Evolutionary conservation across 2,329 filamentous ascomycete species (phyloP).

Genomic region (Arthrobotrys conoides): DNA sequence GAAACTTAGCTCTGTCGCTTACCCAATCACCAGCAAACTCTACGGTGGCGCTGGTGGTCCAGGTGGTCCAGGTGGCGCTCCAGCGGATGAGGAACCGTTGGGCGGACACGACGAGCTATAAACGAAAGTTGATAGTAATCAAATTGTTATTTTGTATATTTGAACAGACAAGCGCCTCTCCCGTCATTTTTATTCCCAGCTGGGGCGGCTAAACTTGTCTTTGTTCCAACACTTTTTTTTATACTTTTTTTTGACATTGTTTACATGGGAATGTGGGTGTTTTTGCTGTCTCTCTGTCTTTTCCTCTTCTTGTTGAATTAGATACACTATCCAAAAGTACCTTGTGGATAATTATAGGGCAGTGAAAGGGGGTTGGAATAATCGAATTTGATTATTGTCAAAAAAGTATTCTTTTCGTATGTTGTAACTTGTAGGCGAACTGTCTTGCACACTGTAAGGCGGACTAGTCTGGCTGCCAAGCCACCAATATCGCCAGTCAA

Average conservation of each 20-base stretch:
- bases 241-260: conserved; percentile 26
- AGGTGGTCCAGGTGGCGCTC: conserved; percentile 73
- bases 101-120: conserved; percentile 83
- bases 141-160: conserved; percentile 57
- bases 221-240: conserved; percentile 21
- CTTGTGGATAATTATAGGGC: conserved; percentile 29
- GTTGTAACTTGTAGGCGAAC: no score
- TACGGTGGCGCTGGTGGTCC: conserved; percentile 80
- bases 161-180: conserved; percentile 1
- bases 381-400: conserved; percentile 21
- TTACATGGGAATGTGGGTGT: conserved; percentile 28
- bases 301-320: conserved; percentile 41
- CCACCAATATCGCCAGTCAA: neutral
- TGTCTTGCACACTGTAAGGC: neutral
- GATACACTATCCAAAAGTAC: conserved; percentile 46
- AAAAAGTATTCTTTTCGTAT: neutral
- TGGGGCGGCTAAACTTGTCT: neutral
- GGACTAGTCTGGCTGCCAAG: neutral
- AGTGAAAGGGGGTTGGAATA: conserved; percentile 18
- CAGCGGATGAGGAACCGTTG: conserved; percentile 77
- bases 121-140: conserved; percentile 64
- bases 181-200: conserved; percentile 6
- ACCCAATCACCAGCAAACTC: conserved; percentile 99
- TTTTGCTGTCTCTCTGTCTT: conserved; percentile 37
- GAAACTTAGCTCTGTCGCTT: conserved; percentile 95